Base-by-base conservation (phyloP, 2,329 filamentous ascomycete genomes). In the Alternaria arborescens region DNA sequence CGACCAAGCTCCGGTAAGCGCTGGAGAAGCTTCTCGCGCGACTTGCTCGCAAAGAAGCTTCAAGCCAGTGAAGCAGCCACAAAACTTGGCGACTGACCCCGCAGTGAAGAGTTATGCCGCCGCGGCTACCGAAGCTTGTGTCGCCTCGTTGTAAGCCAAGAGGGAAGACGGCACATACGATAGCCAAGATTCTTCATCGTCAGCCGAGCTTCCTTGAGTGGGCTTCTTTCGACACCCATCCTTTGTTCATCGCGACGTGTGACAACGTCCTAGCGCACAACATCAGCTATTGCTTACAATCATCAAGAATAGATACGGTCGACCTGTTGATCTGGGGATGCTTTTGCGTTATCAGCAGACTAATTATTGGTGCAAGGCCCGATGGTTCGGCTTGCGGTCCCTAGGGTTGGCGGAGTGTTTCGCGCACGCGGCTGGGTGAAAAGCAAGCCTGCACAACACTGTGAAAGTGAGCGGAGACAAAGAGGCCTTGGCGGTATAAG, bases 201-300 rank as follows among this genome's bases (percentile, higher is more conserved):
- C 71, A 73, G 72, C 71, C 71, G 62, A 75, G 69, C 67, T 54
- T 52, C 64, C 65, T 74, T 72, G 66, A 52, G 57, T 54, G 70
- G 68, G 68, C 74, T 76, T 77, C 72, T 77, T 75, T 75, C 58
- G 58, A 77, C 72, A 58, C 67, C 63, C 55, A 38, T 48, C 48
- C 61, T 62, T 62, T 46, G 48, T 52, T 56, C 32, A 51, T 40
- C 3, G n/a, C 48, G 14, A 16, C 18, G 43, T 26, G 34, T 26
- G 36, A n/a, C 44, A n/a, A 52, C 44, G 24, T 32, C 47, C n/a
- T 11, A 50, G 46, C 43, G 47, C 22, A 40, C 16, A 32, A 22
- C 32, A 26, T 26, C 47, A 44, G 24, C 20, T 42, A 32, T 55
- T 34, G 44, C 46, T 48, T 24, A 42, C 22, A 14, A 28, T 32